Percentiles rank a stretch among this genome's conserved stretches.
Conservation (phyloP, 108 stramenopile genomes). For the Seminavis robusta region DNA sequence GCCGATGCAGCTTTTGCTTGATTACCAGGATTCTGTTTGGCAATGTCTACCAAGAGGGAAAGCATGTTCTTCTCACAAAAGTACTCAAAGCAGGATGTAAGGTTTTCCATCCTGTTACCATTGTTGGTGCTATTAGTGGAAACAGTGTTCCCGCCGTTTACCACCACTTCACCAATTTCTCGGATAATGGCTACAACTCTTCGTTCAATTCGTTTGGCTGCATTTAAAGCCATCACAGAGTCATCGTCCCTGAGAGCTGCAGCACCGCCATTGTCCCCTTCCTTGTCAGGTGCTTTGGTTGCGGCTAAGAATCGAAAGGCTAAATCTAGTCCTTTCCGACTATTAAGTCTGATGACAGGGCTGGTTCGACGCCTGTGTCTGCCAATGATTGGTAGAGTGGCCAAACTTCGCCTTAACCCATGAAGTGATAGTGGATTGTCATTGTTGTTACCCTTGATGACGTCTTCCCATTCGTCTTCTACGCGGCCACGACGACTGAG, state of each 20-base stretch:
- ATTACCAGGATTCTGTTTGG: conserved; percentile 33
- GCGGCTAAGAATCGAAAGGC: conserved; percentile 48
- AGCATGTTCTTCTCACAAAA: conserved; percentile 84
- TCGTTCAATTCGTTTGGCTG: conserved; percentile 25
- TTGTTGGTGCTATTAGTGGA: neutral
- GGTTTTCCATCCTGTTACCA: too few relatives aligned
- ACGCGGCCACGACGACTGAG: conserved; percentile 20
- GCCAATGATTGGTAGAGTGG: too few relatives aligned
- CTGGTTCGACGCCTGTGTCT: too few relatives aligned
- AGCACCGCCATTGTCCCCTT: conserved; percentile 35
- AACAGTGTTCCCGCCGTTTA: neutral
- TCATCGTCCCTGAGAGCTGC: conserved; percentile 28
- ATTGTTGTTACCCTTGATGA: too few relatives aligned
- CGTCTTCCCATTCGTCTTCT: conserved; percentile 14
- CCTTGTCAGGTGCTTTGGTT: conserved; percentile 29
- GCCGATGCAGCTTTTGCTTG: neutral
- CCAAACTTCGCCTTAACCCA: too few relatives aligned
- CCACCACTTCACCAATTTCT: conserved; percentile 43
- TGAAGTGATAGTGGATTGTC: too few relatives aligned
- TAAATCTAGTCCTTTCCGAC: conserved; percentile 9
- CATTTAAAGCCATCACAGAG: conserved; percentile 23
- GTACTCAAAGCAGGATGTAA: conserved; percentile 79
- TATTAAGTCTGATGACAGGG: too few relatives aligned
- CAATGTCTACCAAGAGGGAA: conserved; percentile 68
- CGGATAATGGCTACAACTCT: conserved; percentile 30